Base-by-base conservation (phyloP, 176 grass and related monocot genomes). In the Oryza punctata region DNA sequence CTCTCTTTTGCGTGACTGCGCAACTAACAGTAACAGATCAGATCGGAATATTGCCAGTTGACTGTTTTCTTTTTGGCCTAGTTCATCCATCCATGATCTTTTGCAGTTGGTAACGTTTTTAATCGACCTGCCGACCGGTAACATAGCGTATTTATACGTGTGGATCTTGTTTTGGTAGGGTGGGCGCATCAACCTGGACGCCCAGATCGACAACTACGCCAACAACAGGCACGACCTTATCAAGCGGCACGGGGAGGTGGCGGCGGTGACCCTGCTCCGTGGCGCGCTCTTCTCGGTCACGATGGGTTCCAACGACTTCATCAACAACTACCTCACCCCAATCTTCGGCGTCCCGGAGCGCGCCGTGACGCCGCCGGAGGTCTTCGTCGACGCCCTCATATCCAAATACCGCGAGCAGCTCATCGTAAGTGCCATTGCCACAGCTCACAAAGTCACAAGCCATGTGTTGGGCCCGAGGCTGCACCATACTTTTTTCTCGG, bases 261-360 rank as follows among this genome's bases (percentile, higher is more conserved):
- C 26, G 19, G 87, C 87, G 81, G 68, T 71, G 70, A 94, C 70
- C 63, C 60, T 90, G 40, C 71, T 97, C 12, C 77, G 90, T 24
- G 83, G 70, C 26, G 70, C 94, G 10, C 82, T 97, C 86, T 97
- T 93, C 79, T 77, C 94, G 0, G 71, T 94, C 73, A 88, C 79
- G 4, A 97, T 92, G 46, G 94, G 91, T 26, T 94, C 94, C 72
- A 97, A 94, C 79, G 91, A 97, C 84, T 92, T 97, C 85, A 84
- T 97, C 91, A 97, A 94, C 89, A 97, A 97, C 87, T 97, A 97
- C 77, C 92, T 97, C 33, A 50, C 81, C 37, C 89, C 94, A 23
- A 44, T 90, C 60, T 24, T 97, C 11, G 91, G 89, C 47, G 82
- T 68, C 52, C 85, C 89, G 47, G 35, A 94, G 69, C 83, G 82